phyloP scores from a whole-genome alignment of 2,329 filamentous ascomycete species.

The Lasiodiplodia citricola region DNA sequence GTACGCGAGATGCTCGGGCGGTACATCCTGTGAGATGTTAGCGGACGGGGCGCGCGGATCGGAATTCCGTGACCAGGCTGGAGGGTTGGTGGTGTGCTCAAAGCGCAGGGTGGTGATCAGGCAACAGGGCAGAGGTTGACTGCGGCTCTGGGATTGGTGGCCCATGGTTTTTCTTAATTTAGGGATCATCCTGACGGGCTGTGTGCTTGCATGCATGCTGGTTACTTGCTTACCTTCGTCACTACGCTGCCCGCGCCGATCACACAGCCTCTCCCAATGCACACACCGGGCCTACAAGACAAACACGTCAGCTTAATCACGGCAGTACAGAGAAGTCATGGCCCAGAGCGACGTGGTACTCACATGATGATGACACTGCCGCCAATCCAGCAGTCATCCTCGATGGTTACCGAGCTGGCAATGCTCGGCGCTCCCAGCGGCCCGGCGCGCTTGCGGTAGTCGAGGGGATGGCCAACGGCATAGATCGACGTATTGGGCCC shows the following conservation, averaged over 20 bases:
- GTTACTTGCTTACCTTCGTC: constrained; percentile 60
- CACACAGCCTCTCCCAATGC: constrained; percentile 73
- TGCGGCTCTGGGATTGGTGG: not conserved
- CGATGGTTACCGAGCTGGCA: constrained; percentile 55
- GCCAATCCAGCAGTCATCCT: constrained; percentile 53
- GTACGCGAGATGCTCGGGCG: constrained; percentile 22
- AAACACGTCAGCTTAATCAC: constrained; percentile 13
- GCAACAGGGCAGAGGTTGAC: not conserved
- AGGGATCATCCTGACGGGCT: not conserved
- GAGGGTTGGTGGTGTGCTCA: not conserved
- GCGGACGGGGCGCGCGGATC: constrained; percentile 18
- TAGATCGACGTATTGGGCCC: constrained; percentile 60
- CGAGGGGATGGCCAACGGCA: constrained; percentile 59
- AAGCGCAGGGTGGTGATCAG: not conserved
- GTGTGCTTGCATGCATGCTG: constrained; percentile 13
- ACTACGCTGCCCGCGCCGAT: constrained; percentile 84
- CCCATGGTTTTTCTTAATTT: constrained; percentile 2
- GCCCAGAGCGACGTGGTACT: not conserved
- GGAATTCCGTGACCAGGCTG: constrained; percentile 21
- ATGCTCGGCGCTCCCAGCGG: constrained; percentile 23
- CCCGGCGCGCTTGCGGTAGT: constrained; percentile 41
- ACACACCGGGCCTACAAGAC: constrained; percentile 66
- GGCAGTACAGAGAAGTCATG: not conserved
- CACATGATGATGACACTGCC: constrained; percentile 60
- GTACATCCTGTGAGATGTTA: constrained; percentile 25